Base-by-base conservation (phyloP, 768 basidiomycete species). In the Brasilioporus rufonigricans region DNA sequence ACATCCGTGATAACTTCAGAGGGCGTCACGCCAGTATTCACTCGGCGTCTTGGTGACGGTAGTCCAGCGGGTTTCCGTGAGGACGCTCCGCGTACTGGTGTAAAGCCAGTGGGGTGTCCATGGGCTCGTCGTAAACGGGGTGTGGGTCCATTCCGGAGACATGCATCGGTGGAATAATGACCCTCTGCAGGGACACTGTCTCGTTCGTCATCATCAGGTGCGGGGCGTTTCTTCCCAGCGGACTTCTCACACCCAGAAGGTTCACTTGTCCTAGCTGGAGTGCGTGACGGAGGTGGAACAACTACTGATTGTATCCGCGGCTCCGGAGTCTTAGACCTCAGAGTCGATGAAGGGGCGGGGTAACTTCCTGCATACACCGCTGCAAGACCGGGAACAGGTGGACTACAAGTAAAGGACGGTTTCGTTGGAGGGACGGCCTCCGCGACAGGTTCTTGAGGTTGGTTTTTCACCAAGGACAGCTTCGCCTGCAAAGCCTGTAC, bases 161-260 rank as follows among this genome's bases (percentile, higher is more conserved):
- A 75, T 21, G 76, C 72, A 26, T 79, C 68, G 41, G 48, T 63
- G 36, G 50, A 70, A 74, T 73, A 35, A 78, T 85, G 73, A 81
- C 88, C 86, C 63, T 91, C 87, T 0, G 81, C 78, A 24, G 87
- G 85, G 26, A 86, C 70, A 49, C 78, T 77, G 69, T 79, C 64
- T 58, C 76, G 73, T 47, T 89, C 87, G 58, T 87, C 87, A 61
- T 91, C 89, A 52, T 91, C 89, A 2, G 90, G 89, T 26, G 83
- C 85, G 23, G 82, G 80, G 12, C 89, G 80, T 65, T 91, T 91
- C 74, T 83, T 85, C 29, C 87, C 84, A 27, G 70, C 63, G 33
- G 81, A 78, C 7, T 62, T 55, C 16, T 79, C 71, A 21, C 73
- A 39, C 12, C 45, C 66, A 44, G 75, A 66, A 38, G 71, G 66